A percentile compares a stretch with the other conserved stretches of the same genome.
Conservation (phyloP, 306 rosid genomes). For the Trifolium repens region DNA sequence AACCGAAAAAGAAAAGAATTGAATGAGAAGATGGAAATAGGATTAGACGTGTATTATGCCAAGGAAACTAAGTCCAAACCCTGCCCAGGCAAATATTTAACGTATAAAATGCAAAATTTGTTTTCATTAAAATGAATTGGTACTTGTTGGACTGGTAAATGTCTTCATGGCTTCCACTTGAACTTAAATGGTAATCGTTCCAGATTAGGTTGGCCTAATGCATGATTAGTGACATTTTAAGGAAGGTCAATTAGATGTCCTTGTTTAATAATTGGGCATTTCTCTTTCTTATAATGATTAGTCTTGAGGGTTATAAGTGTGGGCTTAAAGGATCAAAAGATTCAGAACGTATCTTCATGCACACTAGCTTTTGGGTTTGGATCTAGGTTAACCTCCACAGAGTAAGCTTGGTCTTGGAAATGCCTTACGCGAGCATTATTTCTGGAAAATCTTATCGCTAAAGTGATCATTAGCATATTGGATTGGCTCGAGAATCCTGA, state of each 20-base stretch:
- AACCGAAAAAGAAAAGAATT: no score
- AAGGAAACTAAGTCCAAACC: background rate
- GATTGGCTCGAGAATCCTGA: no score
- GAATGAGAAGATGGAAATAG: slow-evolving; percentile 1
- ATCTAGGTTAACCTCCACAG: background rate
- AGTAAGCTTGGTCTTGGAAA: no score
- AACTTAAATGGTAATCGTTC: background rate
- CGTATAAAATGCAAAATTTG: background rate
- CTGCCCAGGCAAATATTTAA: background rate
- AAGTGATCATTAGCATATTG: no score
- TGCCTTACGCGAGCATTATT: no score
- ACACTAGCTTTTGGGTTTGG: background rate
- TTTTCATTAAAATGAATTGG: background rate
- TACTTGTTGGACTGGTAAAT: background rate
- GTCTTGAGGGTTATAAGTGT: background rate
- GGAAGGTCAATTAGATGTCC: slow-evolving; percentile 6
- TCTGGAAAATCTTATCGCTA: no score
- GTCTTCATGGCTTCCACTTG: background rate
- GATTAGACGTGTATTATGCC: background rate
- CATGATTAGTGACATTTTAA: background rate
- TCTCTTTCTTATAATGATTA: slow-evolving; percentile 5
- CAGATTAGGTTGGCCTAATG: background rate
- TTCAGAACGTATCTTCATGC: background rate
- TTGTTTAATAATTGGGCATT: background rate
- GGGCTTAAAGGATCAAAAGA: slow-evolving; percentile 1